Evolutionary conservation across 805 yeast species (phyloP), one percentile per base, ranked within the genome.

Genomic region (Candida maris): DNA sequence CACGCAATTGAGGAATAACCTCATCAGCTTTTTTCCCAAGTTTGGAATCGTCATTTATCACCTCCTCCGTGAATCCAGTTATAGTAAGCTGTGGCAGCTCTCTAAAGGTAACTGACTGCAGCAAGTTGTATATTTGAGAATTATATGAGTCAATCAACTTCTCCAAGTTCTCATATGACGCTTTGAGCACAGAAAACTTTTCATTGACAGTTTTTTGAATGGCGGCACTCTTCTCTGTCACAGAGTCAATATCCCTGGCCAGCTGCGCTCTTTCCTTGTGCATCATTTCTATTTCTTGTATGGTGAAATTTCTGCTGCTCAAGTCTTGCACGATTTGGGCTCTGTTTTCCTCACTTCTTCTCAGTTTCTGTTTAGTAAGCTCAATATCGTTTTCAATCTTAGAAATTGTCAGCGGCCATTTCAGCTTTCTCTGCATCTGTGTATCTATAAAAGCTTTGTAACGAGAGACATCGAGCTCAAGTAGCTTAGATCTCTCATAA

Each of bases 371-470:
- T 20, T 51, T 49, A 34, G 41, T 75, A 63, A 25, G 58, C 55
- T 51, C 59, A 28, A 80, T 70, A 49, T 85, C 93, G 5, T 56
- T 58, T 21, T 68, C 65, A 40, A 84, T 71, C 45, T 76, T 76
- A n/a, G 68, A 64, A 32, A 86, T 54, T 29, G 77, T 73, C 13
- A 59, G 46, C 2, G 72, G 67, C 93, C 95, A 84, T 53, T 77
- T 79, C 10, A 56, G 46, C 46, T 79, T 81, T 42, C 85, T 68
- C n/a, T 65, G 64, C 47, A 78, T 75, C 75, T 84, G 79, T 6
- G 76, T 68, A 29, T 76, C 76, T 35, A 84, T 77, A 52, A 82
- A 85, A n/a, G 78, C 81, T 48, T 75, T 71, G 51, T 85, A 83
- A 57, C 83, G 82, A 29, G 65, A 64, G 28, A 82, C 67, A 57